Conservation (phyloP, 177 flowering plant genomes). For the Telopea speciosissima region DNA sequence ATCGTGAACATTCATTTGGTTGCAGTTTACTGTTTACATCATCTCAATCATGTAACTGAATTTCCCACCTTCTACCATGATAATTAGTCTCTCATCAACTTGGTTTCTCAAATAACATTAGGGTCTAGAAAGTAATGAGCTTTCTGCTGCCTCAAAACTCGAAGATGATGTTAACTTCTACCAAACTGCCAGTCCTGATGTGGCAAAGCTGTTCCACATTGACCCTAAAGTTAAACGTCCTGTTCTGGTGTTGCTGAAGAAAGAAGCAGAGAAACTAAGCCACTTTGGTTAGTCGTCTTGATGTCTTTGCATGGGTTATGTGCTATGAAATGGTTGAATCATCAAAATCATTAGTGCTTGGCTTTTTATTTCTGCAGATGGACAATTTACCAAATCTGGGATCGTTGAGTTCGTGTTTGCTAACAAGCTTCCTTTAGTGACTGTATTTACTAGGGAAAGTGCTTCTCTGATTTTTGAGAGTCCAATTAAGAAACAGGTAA, state of each 20-base stretch:
- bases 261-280: constrained; percentile 74
- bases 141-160: constrained; percentile 81
- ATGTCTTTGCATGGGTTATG: neutral
- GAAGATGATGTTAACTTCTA: constrained; percentile 91
- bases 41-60: neutral
- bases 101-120: constrained; percentile 18
- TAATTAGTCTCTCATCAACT: neutral
- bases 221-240: constrained; percentile 67
- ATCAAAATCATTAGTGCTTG: neutral
- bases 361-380: constrained; percentile 44
- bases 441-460: constrained; percentile 69
- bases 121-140: constrained; percentile 83
- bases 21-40: neutral
- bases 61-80: no score
- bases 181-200: constrained; percentile 73
- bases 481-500: constrained; percentile 83
- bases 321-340: neutral
- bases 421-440: constrained; percentile 87
- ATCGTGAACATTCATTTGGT: neutral
- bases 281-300: constrained; percentile 55
- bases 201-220: constrained; percentile 80
- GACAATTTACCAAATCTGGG: constrained; percentile 55
- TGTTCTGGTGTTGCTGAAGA: constrained; percentile 76
- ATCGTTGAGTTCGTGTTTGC: constrained; percentile 67
- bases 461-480: constrained; percentile 73